A percentile compares a stretch with the other conserved stretches of the same genome.
Conservation (phyloP, 108 stramenopile genomes). For the Schizochytrium sp. region DNA sequence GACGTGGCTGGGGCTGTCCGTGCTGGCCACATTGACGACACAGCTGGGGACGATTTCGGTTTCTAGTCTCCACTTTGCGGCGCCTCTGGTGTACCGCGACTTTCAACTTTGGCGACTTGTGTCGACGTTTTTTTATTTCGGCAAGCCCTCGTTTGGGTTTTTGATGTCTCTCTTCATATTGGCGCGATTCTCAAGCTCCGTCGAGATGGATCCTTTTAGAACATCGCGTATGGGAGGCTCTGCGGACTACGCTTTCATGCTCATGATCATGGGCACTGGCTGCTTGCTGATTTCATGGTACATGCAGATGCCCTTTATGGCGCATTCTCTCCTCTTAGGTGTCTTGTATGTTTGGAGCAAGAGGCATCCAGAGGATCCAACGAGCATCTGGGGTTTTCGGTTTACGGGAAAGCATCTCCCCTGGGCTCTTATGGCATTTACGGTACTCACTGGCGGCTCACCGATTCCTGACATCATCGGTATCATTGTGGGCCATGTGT, state of each 20-base stretch:
- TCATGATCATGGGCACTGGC: neutral
- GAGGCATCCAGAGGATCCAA: neutral
- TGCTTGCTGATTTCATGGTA: neutral
- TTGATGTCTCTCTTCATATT: neutral
- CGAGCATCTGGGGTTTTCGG: constrained; percentile 22
- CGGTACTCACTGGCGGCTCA: neutral
- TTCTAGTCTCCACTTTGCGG: neutral
- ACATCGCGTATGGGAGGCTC: neutral
- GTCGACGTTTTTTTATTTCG: neutral
- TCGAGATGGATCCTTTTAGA: neutral
- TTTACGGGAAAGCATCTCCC: constrained; percentile 14
- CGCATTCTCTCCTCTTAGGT: neutral
- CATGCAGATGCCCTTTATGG: neutral
- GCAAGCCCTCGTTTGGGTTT: neutral
- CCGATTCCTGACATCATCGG: neutral
- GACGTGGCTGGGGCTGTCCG: neutral
- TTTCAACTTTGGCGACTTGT: neutral
- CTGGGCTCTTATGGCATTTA: constrained; percentile 7
- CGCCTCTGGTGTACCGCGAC: neutral
- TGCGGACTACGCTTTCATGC: neutral
- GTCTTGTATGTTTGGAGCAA: constrained; percentile 30
- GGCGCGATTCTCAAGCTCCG: neutral
- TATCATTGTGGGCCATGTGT: neutral
- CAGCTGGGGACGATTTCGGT: neutral
- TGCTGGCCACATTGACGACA: neutral